These are phyloP conservation scores for Citrus sp. DNA, from an alignment of 345 rosid genomes.

Conservation along the genomic window DNA sequence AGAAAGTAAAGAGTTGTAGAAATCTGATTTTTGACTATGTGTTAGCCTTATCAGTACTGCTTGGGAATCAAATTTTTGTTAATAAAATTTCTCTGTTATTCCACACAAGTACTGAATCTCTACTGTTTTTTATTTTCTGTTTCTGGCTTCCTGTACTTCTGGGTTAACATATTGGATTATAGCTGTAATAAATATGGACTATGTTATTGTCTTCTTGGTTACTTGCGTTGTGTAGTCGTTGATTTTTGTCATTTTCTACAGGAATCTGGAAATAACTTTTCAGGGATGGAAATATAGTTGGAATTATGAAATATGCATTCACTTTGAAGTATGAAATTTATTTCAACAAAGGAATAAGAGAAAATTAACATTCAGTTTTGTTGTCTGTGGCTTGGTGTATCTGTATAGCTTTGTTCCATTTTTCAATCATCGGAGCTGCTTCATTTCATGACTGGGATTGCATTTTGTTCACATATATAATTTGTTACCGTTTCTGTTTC, in stretches of 20 bases:
- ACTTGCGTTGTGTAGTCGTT: neutral
- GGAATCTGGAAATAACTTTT: neutral
- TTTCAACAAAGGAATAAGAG: neutral
- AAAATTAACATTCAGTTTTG: neutral
- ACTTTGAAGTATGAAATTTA: neutral
- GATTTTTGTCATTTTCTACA: neutral
- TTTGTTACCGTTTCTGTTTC: no score
- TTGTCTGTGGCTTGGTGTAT: neutral
- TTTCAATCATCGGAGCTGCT: neutral
- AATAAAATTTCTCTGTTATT: neutral
- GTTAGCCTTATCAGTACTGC: neutral
- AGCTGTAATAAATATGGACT: neutral
- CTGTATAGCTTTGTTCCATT: neutral
- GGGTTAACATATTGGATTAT: neutral
- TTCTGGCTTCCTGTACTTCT: neutral
- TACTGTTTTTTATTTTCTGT: neutral
- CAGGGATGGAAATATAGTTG: neutral
- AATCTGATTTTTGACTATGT: neutral
- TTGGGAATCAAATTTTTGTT: slow-evolving; percentile 7
- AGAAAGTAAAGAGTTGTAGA: neutral
- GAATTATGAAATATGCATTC: neutral
- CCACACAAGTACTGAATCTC: neutral
- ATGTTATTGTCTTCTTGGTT: neutral
- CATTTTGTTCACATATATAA: neutral
- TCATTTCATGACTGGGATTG: neutral